Base-by-base conservation (phyloP, 106 monocot genomes). In the Phalaenopsis equestris region DNA sequence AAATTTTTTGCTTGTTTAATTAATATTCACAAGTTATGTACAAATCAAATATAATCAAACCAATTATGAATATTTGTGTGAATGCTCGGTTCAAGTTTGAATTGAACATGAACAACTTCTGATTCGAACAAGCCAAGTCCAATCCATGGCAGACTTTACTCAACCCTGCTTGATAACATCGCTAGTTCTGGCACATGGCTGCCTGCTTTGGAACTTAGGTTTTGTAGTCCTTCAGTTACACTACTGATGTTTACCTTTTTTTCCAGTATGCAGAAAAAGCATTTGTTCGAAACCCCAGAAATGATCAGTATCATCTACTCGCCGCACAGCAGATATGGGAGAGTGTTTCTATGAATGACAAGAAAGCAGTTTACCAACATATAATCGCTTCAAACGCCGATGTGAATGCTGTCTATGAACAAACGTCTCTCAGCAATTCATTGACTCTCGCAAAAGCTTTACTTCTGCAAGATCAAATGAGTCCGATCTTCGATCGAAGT, bases 251-350 rank as follows among this genome's bases (percentile, higher is more conserved):
- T 74, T 43, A 14, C 24, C 56, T 67, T 88, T 30, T 72, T 55
- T 85, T 87, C 68, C 88, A 99, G 99, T 99, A 99, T 88, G 90
- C 90, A 61, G 95, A 99, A 46, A 99, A 95, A 79, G 77, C 84
- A 48, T 99, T 95, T 85, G 89, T 99, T 79, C 75, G 75, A 2
- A 88, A 84, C 78, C 9, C 81, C 38, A 85, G 77, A 18, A 41
- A 41, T 70, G 89, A 90, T 55, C 79, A 78, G 46, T 68, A 41
- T 87, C 81, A 57, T 15, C 67, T 76, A 41, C 78, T 84, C 41
- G 84, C 83, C 37, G 78, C 88, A 19, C 91, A 93, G 61, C 85
- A 87, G 41, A 85, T 94, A 86, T 93, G 99, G 91, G 84, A 88
- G 19, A 82, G 81, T 80, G 91, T 99, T 24, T 76, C 42, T 24